Base-by-base conservation (phyloP, 176 grass and related monocot genomes). In the Carex scoparia region DNA sequence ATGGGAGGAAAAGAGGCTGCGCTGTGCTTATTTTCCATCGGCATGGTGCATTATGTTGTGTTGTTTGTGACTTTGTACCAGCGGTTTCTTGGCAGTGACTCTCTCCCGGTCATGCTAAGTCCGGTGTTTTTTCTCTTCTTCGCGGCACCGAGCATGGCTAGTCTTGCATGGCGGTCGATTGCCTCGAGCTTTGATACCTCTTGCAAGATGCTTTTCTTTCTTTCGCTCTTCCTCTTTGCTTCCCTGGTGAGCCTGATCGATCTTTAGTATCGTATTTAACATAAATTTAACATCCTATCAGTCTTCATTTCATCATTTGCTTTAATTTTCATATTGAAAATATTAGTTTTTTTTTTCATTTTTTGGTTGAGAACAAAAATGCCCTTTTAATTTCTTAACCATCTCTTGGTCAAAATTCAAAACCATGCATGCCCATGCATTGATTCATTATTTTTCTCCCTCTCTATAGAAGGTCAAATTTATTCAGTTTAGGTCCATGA, bases 21-120 rank as follows among this genome's bases (percentile, higher is more conserved):
- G 10, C 54, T 87, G 37, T 89, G 84, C 81, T 83, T 97, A 69
- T 94, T 97, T 42, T 81, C 90, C 7, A 13, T 97, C 30, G 94
- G 94, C 1, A 78, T 94, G 4, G 88, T 66, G 0, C 94, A 94
- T 89, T 94, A 94, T 84, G 2, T 89, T 1, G 94, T 97, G 42
- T 82, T 97, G 3, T 94, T 97, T 83, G 89, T 97, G 11, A 94
- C 94, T 7, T 65, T 97, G 4, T 94, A 97, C 86, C 94, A 97
- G 56, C 38, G 90, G 14, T 84, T 92, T 5, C 55, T 89, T 37
- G 92, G 89, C 31, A 91, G 90, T 69, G 79, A 71, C 56, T 81
- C 73, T 78, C 88, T 97, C 9, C 91, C 94, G 54, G 81, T 70
- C 78, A 89, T 87, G 61, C 84, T 97, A 62, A 91, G 91, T 66